Evolutionary conservation across 2,329 filamentous ascomycete species (phyloP), one percentile per base, ranked within the genome.

Genomic region (Trichoderma sp.): DNA sequence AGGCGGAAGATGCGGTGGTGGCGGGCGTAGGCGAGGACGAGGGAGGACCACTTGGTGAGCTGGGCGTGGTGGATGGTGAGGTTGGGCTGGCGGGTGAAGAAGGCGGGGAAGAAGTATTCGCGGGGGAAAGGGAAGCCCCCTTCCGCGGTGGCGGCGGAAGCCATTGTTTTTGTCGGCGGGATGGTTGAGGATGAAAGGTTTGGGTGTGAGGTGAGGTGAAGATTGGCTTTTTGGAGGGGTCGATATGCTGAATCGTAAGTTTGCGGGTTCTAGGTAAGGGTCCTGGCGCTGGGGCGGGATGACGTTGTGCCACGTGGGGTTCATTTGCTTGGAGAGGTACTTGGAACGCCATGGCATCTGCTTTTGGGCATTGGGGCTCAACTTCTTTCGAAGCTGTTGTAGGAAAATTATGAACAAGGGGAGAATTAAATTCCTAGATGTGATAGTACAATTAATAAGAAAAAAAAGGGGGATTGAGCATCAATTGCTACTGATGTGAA

Each of bases 71-170:
- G 90, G 11, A 92, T 95, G 35, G 87, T 86, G 71, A 88, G 84
- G 82, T 93, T 93, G 43, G 90, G 87, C 80, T 96, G 92, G 67
- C 88, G 89, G 68, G 91, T 94, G 87, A 92, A 96, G 89, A 96
- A 94, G 77, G 92, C 90, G 0, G 92, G 92, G 83, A 93, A 95
- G 82, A 84, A 83, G 85, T 94, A 91, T 78, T 88, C 87, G 74
- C 83, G 85, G 4, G 88, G 88, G 79, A 89, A 91, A 49, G 74
- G 68, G 79, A 89, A 90, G 74, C 79, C n/a, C n/a, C n/a, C 65
- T n/a, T 80, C 68, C 19, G 71, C 33, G 37, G 63, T 8, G 14
- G 53, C 5, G 31, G 49, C 14, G 16, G 16, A 4, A 14, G 47
- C 4, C 21, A 33, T 14, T 5, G 21, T n/a, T n/a, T n/a, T n/a